Conservation (phyloP, 768 basidiomycete species). For the Daedaleopsis nitida region DNA sequence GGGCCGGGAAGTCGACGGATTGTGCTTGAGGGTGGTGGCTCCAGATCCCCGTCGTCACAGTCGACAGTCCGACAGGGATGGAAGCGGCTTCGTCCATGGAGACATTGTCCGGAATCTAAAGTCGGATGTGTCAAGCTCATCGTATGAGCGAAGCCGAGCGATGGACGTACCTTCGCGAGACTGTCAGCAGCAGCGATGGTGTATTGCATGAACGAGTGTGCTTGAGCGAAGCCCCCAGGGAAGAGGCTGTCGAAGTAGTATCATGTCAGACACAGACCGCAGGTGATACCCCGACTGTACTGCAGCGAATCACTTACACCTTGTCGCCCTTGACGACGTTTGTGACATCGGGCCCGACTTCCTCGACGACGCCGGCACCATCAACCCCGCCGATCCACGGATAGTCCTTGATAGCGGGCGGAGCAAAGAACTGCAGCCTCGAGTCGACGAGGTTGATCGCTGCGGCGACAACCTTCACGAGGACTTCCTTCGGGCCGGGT, state of each 20-base stretch:
- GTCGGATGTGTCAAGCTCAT: too few relatives aligned
- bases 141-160: too few relatives aligned
- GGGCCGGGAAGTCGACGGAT: slow-evolving; percentile 20
- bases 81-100: slow-evolving; percentile 42
- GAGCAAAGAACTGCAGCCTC: slow-evolving; percentile 28
- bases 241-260: not conserved
- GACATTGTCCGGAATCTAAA: slow-evolving; percentile 37
- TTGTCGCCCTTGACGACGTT: slow-evolving; percentile 38
- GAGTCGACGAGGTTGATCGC: slow-evolving; percentile 38
- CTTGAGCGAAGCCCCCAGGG: not conserved
- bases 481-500: slow-evolving; percentile 26
- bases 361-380: slow-evolving; percentile 22
- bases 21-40: slow-evolving; percentile 17
- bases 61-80: slow-evolving; percentile 38
- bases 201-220: slow-evolving; percentile 28
- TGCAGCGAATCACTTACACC: slow-evolving; percentile 29
- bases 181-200: slow-evolving; percentile 26
- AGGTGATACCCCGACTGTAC: too few relatives aligned
- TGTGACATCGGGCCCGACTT: slow-evolving; percentile 29
- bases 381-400: slow-evolving; percentile 42
- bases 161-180: slow-evolving; percentile 22
- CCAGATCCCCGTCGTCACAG: slow-evolving; percentile 34
- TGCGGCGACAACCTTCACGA: slow-evolving; percentile 30
- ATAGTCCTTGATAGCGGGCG: slow-evolving; percentile 35
- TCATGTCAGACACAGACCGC: too few relatives aligned